These are phyloP conservation scores for Suillus alpinus DNA, from an alignment of 768 basidiomycete genomes.

Conservation along the genomic window DNA sequence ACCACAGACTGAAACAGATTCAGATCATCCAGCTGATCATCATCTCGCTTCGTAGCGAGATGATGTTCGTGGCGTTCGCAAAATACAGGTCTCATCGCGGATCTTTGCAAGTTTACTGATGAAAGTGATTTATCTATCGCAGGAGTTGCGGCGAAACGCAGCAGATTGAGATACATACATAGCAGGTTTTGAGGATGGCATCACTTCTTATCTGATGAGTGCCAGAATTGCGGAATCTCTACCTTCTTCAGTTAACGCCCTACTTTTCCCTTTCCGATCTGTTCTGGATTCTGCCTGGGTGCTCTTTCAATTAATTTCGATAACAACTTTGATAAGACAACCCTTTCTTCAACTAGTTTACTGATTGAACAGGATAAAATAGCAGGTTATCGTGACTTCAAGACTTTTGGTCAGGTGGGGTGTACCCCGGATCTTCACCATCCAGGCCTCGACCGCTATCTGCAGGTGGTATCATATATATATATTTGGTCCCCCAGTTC, in stretches of 20 bases:
- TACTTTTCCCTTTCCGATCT: neutral
- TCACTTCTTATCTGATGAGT: neutral
- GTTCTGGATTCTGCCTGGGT: neutral
- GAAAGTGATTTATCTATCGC: neutral
- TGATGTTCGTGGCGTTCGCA: neutral
- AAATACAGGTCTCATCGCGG: neutral
- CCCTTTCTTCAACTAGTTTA: neutral
- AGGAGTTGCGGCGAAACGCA: neutral
- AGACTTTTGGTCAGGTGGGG: neutral
- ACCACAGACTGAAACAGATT: neutral
- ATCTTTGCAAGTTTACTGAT: neutral
- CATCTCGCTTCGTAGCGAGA: neutral
- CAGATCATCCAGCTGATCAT: neutral
- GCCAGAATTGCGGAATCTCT: neutral
- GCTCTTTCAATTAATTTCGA: neutral
- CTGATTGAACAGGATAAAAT: neutral
- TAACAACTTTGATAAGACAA: neutral
- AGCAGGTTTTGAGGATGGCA: too few relatives aligned
- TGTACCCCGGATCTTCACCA: neutral
- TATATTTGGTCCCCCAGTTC: neutral
- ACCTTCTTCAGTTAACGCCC: neutral
- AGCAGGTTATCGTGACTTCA: too few relatives aligned
- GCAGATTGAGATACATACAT: neutral
- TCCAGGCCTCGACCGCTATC: neutral
- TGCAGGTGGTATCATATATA: neutral